Base-by-base conservation (phyloP, 2,329 filamentous ascomycete genomes). In the Blastomyces gilchristii region DNA sequence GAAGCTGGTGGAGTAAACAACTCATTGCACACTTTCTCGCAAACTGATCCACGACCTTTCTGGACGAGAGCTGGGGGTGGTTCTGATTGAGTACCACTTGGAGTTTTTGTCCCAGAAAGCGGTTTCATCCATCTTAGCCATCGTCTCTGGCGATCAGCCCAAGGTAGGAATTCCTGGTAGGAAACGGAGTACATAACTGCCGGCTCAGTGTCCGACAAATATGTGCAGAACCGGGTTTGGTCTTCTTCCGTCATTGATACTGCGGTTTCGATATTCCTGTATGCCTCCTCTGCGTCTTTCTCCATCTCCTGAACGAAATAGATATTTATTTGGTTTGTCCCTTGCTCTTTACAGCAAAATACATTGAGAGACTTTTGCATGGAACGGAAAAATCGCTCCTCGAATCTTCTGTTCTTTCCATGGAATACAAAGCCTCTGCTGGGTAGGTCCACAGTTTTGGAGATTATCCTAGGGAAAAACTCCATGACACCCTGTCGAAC, bases 91-190 rank as follows among this genome's bases (percentile, higher is more conserved):
- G 45, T 64, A n/a, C 49, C 58, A 14, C 37, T 47, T 41, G 66
- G 31, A n/a, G 52, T 67, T n/a, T 63, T 63, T 22, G 66, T 53
- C 60, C 71, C 68, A 18, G 66, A 63, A 18, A 70, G 67, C 9
- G 71, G 67, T 63, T 71, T 70, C 45, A 69, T 69, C 76, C 75
- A 78, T 63, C 76, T 70, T 64, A 75, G 71, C 76, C 76, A 78
- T 41, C 67, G 53, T 31, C 70, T 71, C 58, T 70, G 66, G 31
- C 70, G 68, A 58, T 77, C 69, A 54, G 72, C 66, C 69, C 72
- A 75, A 11, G 72, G 68, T 11, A 69, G 65, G 62, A 65, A 69
- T 34, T 64, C 58, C 8, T 69, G 69, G 14, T 69, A 67, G 16
- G 65, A 63, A 39, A 73, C 67, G 56, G 65, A 62, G 47, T 73